Evolutionary conservation across 2,329 filamentous ascomycete species (phyloP), one percentile per base, ranked within the genome.

Genomic region (Neoarthrinium moseri): DNA sequence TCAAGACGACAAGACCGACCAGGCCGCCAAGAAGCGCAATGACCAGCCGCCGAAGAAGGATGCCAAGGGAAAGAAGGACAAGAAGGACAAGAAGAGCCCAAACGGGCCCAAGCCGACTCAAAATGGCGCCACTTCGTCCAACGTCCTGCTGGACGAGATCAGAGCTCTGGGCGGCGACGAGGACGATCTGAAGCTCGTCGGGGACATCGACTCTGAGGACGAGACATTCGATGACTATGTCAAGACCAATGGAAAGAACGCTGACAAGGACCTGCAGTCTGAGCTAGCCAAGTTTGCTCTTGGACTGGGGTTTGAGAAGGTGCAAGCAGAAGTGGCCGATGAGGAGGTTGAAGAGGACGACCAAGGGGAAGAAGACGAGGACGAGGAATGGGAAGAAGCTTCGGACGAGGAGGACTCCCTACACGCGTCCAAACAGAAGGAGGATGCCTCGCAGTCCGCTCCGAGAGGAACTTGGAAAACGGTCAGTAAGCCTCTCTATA

Each of bases 151-250:
- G 6, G 75, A 80, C 46, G 84, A 87, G 57, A 87, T 87, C 50
- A 71, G 75, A 52, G 80, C 80, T 12, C 68, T 87, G 2, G 84
- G 83, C 4, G 84, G 84, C 12, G 81, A 84, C 43, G 80, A 86
- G 61, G 73, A 80, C 33, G 84, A 87, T 51, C 61, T 84, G 34
- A 77, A 80, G 27, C 72, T 87, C 26, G 75, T 87, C 43, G 77
- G 73, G 33, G 79, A 77, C 48, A 66, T 75, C 6, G 67, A 72
- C 51, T 80, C 76, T 2, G 74, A 76, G 45, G 69, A 72, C 17
- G 75, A 78, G 33, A 70, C 69, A 21, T 36, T 59, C 18, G 49
- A 53, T 23, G 63, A 64, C 11, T 57, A 59, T 20, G 61, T 56
- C 29, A 40, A 56, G 26, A n/a, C n/a, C n/a, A n/a, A n/a, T n/a